Percentiles rank a stretch among this genome's conserved stretches.
Evolutionary conservation across 2,329 filamentous ascomycete species (phyloP).

Genomic region (Penicillium rolfsii): DNA sequence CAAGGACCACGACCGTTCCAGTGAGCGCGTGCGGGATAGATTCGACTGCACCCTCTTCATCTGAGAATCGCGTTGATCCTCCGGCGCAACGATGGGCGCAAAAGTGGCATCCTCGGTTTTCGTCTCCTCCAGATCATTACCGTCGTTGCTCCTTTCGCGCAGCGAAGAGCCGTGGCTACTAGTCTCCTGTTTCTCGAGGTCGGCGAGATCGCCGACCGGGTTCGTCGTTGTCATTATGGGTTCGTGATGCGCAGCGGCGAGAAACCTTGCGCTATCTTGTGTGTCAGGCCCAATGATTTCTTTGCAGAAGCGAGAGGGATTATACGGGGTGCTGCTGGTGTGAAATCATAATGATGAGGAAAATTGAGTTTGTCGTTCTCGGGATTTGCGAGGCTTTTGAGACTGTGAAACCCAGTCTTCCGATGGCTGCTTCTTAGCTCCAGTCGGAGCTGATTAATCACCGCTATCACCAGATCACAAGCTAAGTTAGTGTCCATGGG

Average conservation of each 20-base stretch:
- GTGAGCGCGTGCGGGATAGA: constrained; percentile 25
- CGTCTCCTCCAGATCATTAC: constrained; percentile 15
- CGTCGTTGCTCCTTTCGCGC: constrained; percentile 15
- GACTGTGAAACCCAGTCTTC: background rate
- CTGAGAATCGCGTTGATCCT: constrained; percentile 12
- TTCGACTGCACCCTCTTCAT: constrained; percentile 29
- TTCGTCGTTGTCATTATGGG: background rate
- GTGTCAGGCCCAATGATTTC: background rate
- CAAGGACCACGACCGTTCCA: constrained; percentile 42
- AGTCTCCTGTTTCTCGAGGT: constrained; percentile 14
- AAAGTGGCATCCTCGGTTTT: constrained; percentile 19
- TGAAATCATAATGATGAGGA: background rate
- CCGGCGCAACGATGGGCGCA: constrained; percentile 28
- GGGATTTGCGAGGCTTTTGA: background rate
- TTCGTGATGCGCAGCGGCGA: background rate
- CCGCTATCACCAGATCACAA: constrained; percentile 7
- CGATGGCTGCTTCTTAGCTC: background rate
- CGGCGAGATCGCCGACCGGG: constrained; percentile 14
- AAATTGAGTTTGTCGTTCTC: background rate
- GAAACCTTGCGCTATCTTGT: background rate
- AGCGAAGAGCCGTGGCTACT: constrained; percentile 6
- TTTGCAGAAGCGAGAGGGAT: background rate
- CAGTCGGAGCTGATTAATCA: constrained; percentile 29
- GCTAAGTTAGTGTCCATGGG: background rate
- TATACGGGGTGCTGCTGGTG: background rate